Evolutionary conservation across 1,139 yeast species (phyloP), one percentile per base, ranked within the genome.

Genomic region (Pichia terricola): DNA sequence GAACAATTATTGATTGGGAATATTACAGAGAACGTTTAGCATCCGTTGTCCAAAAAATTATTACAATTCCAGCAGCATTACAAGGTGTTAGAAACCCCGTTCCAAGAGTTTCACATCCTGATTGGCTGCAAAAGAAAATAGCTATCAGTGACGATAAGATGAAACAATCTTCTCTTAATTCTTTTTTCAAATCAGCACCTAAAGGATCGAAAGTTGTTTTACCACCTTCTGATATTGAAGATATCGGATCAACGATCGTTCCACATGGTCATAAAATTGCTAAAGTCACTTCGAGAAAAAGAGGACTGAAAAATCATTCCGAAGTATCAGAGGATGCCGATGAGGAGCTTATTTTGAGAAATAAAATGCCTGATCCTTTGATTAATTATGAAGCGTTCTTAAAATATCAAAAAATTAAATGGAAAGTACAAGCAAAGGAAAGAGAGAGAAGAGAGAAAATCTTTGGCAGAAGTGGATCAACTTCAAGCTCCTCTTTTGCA

Each of bases 51-150:
- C 96, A 89, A 62, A 94, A 94, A 63, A 87, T 94, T 56, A 87
- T 94, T 52, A 84, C 96, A 0, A 91, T 94, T 54, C 99, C 99
- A 3, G 99, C 99, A 7, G 98, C 97, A 6, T 69, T 89, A 47
- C 98, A 94, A 66, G 77, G 79, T 44, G 77, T 91, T 11, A 66
- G 71, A n/a, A 94, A 94, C 57, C 99, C 99, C 0, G 97, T 94
- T 40, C 96, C 97, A 3, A 70, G 97, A 53, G 89, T 94, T 9
- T 77, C 78, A 6, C 97, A 91, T 58, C 99, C 99, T 0, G 95
- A 84, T 34, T 94, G 99, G 99, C 70, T 94, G 43, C 75, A 73
- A 50, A 79, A 73, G 55, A 74, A 74, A 50, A 77, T 91, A 45
- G 69, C 72, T 4, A 64, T 64, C 8, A 73, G 71, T 48, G 77